Percentiles rank a stretch among this genome's conserved stretches.
Evolutionary conservation across 495 filamentous ascomycete genomes (phyloP).

Genomic region (Parachaetomium inaequale): DNA sequence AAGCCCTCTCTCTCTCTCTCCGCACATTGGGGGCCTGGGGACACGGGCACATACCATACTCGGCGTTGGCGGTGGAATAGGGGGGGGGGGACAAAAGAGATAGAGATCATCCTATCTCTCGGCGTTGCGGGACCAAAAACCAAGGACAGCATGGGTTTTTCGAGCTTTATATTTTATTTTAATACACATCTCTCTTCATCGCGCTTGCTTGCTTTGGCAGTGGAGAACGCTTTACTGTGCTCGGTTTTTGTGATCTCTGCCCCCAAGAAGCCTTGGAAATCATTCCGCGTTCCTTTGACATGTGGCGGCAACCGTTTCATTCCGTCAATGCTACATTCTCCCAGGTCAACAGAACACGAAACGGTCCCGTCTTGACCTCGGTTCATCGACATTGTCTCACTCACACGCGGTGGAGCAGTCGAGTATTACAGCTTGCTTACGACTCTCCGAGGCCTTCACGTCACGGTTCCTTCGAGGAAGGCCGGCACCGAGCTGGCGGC

Average conservation of each 20-base stretch:
- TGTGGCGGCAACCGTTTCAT: too few relatives aligned
- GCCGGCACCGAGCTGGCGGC: background rate
- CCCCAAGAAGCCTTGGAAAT: background rate
- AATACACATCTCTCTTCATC: constrained; percentile 13
- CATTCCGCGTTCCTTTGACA: background rate
- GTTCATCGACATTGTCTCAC: background rate
- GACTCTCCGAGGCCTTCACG: too few relatives aligned
- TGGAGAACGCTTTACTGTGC: too few relatives aligned
- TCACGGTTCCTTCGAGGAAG: too few relatives aligned
- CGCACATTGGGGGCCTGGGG: background rate
- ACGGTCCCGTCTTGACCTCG: background rate
- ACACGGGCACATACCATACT: constrained; percentile 6
- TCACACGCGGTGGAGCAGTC: background rate
- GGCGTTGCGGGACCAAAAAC: constrained; percentile 16
- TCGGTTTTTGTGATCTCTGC: too few relatives aligned
- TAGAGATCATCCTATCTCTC: constrained; percentile 12
- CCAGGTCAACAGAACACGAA: too few relatives aligned
- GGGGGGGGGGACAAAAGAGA: constrained; percentile 4
- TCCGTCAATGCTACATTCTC: too few relatives aligned
- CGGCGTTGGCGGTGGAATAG: constrained; percentile 8
- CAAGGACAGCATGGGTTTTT: background rate
- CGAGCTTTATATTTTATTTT: background rate
- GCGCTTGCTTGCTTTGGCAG: background rate
- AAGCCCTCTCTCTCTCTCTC: background rate
- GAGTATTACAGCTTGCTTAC: background rate